Conservation (phyloP, 1,284 basidiomycete species). For the Phylloporus sp. region DNA sequence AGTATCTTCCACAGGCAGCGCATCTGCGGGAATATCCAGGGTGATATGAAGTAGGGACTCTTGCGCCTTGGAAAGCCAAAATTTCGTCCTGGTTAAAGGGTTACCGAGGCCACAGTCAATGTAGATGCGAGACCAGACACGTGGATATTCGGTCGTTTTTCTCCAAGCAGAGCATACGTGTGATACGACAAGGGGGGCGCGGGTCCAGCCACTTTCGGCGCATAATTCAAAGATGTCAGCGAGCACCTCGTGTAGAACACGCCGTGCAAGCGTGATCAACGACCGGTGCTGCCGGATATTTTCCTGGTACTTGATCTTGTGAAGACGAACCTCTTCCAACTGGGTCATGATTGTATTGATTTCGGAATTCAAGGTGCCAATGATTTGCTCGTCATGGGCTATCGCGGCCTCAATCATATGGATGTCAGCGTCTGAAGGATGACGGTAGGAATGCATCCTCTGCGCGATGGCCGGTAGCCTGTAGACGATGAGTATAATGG, state of each 20-base stretch:
- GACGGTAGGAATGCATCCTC: constrained; percentile 23
- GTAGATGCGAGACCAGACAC: constrained; percentile 62
- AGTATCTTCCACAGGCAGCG: constrained; percentile 33
- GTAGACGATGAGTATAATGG: constrained; percentile 3
- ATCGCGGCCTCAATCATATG: constrained; percentile 39
- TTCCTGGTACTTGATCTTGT: constrained; percentile 45
- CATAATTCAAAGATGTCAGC: constrained; percentile 58
- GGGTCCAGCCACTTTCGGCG: constrained; percentile 54
- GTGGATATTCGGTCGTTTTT: constrained; percentile 51
- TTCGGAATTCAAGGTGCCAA: constrained; percentile 46
- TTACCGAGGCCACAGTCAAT: constrained; percentile 52
- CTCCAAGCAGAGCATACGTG: constrained; percentile 68
- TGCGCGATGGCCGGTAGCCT: constrained; percentile 19
- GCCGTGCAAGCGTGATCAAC: constrained; percentile 57
- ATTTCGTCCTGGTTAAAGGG: constrained; percentile 45
- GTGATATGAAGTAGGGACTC: constrained; percentile 48
- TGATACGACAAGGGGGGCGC: constrained; percentile 57
- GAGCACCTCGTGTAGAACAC: constrained; percentile 59
- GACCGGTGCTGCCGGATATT: constrained; percentile 50
- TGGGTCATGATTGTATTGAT: constrained; percentile 46
- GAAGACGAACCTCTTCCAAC: constrained; percentile 48
- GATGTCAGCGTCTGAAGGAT: constrained; percentile 36
- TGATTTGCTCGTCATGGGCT: constrained; percentile 43
- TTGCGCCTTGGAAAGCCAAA: constrained; percentile 55
- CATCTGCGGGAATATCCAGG: constrained; percentile 43